Base-by-base conservation (phyloP, 129 eudicot genomes). In the Glebionis coronaria region DNA sequence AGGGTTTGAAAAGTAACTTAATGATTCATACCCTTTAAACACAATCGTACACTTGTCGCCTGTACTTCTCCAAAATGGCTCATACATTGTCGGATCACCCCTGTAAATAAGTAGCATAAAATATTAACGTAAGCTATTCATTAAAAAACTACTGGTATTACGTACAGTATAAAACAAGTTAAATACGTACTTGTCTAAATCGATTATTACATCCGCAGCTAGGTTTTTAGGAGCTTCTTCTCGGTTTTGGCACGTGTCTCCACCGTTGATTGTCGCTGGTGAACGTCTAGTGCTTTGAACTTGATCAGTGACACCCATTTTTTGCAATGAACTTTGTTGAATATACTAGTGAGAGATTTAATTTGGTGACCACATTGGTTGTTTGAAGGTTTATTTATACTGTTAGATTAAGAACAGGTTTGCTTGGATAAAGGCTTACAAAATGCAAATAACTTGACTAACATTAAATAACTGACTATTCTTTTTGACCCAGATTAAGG, bases 21-120 rank as follows among this genome's bases (percentile, higher is more conserved):
- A 63, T 9, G 77, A 82, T 44, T 88, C 83, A 55, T 66, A 56
- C 69, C 84, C 96, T 49, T 75, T 68, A 28, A 92, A 73, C 60
- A 75, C 79, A 58, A 92, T 35, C 44, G 81, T 73, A 71, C 82
- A 75, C 18, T 67, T 79, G 20, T 83, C 83, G 0, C 85, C 98
- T 61, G 76, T 44, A 2, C 79, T 67, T 61, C 73, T 63, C 96
- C 96, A 92, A 71, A 77, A 88, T 1, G 74, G 53, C 72, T 85
- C 93, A 44, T 78, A 92, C 74, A 82, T 77, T 15, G 80, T 88
- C 5, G 98, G 98, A 82, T 92, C 96, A 5, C 98, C 98, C 54
- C 98, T 92, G 84, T 15, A 31, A 13, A 59, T n/a, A n/a, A n/a
- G n/a, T n/a, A n/a, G n/a, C 16, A 25, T 56, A 71, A 56, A n/a